Evolutionary conservation across 2,329 filamentous ascomycete species (phyloP).

Genomic region (Phialemonium atrogriseum): DNA sequence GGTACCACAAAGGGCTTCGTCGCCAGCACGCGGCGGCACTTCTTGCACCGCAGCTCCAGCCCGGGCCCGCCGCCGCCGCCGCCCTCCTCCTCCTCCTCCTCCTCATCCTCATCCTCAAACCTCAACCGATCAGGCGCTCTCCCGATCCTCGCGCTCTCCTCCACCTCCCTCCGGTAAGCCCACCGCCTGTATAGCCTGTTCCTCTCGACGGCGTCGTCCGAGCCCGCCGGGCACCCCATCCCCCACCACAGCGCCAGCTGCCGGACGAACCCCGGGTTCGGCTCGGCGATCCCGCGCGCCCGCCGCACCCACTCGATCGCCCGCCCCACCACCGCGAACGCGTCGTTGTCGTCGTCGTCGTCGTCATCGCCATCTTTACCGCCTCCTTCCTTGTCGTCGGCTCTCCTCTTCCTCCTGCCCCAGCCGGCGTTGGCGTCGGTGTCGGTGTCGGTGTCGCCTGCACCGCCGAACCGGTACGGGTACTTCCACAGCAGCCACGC

Average conservation of each 20-base stretch:
- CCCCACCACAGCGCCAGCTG: slow-evolving; percentile 82
- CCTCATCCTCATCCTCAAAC: slow-evolving; percentile 66
- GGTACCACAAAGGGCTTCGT: slow-evolving; percentile 54
- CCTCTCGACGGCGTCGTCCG: slow-evolving; percentile 45
- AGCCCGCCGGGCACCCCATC: slow-evolving; percentile 67
- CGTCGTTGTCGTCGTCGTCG: too few species aligned
- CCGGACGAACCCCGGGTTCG: slow-evolving; percentile 84
- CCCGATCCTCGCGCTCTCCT: slow-evolving; percentile 56
- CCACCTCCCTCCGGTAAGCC: slow-evolving; percentile 29
- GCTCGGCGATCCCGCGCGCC: slow-evolving; percentile 70
- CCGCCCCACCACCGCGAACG: too few species aligned
- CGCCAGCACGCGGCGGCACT: slow-evolving; percentile 65
- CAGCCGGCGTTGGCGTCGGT: slow-evolving; percentile 36
- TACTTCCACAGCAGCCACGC: slow-evolving; percentile 75
- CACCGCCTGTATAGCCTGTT: slow-evolving; percentile 49
- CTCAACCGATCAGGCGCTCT: slow-evolving; percentile 75
- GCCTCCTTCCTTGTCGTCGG: too few species aligned
- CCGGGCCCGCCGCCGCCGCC: slow-evolving; percentile 17
- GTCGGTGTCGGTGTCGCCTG: slow-evolving; percentile 35
- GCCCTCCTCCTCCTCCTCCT: slow-evolving; percentile 7
- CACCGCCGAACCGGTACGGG: slow-evolving; percentile 40
- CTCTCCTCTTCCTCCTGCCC: too few species aligned
- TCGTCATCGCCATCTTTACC: too few species aligned
- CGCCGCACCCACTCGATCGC: slow-evolving; percentile 64
- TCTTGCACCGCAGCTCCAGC: slow-evolving; percentile 74